A percentile compares a stretch with the other conserved stretches of the same genome.
Evolutionary conservation across 208 protist species (phyloP).

Genomic region (Naegleria lovaniensis): DNA sequence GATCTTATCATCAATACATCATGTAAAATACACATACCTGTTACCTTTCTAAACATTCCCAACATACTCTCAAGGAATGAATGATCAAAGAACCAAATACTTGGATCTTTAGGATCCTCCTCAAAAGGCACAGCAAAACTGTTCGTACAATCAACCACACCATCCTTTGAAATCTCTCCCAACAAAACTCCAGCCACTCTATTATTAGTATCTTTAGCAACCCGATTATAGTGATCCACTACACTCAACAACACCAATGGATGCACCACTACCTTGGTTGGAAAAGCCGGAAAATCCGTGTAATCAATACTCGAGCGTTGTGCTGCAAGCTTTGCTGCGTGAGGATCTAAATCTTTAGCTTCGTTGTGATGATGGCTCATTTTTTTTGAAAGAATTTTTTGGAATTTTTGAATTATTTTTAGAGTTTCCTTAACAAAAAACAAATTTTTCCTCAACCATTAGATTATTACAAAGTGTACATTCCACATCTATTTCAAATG

Average conservation of each 20-base stretch:
- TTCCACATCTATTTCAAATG: no score
- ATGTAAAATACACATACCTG: constrained; percentile 48
- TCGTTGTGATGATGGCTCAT: background rate
- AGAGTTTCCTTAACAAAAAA: no score
- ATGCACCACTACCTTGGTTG: constrained; percentile 84
- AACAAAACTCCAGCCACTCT: constrained; percentile 94
- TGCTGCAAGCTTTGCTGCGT: background rate
- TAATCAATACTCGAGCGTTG: background rate
- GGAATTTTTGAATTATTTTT: no score
- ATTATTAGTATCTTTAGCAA: constrained; percentile 77
- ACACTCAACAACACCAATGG: constrained; percentile 95
- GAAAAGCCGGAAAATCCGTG: background rate
- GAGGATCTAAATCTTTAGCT: background rate
- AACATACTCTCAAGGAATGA: constrained; percentile 92
- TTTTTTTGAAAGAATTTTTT: background rate
- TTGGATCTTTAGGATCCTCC: constrained; percentile 89
- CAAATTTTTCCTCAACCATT: no score
- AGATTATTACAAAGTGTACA: no score
- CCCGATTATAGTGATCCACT: constrained; percentile 98
- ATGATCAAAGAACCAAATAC: constrained; percentile 98
- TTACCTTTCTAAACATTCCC: constrained; percentile 96
- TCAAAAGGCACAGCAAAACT: constrained; percentile 96
- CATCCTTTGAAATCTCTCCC: constrained; percentile 59
- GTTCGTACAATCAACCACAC: constrained; percentile 70
- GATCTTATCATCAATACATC: background rate